Evolutionary conservation across 2,329 filamentous ascomycete species (phyloP), one percentile per base, ranked within the genome.

Genomic region (Pseudogymnoascus sp.): DNA sequence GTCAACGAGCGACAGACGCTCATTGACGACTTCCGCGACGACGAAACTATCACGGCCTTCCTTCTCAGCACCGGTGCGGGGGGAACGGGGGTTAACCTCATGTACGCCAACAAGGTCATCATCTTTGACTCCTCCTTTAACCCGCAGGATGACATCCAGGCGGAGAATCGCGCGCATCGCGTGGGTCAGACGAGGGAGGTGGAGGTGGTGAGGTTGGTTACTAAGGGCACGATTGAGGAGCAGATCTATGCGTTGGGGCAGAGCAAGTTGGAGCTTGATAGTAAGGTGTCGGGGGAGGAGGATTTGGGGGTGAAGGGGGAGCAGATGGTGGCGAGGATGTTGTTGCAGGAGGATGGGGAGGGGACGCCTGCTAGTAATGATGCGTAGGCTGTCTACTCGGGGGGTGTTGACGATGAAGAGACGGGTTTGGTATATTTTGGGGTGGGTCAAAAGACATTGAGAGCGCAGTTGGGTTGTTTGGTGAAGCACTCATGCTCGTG

Each of bases 61-160:
- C 83, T 99, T 67, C 83, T 99, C 5, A 95, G 90, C 0, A 99
- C 95, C 0, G 93, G 92, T 65, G 93, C 93, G 0, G 95, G 95
- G 61, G 95, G 95, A n/a, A 95, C 93, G 0, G 95, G 95, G 42
- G 96, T 99, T 78, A 99, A 99, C 75, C 78, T 99, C 62, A 95
- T 93, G 6, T 90, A 89, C 37, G 95, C 95, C 4, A 97, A 97
- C 79, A 97, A 97, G 76, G 93, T 99, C 69, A 86, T 99, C 75
- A 95, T 99, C 71, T 97, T 97, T 74, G 95, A 99, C 75, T 89
- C 90, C 67, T 91, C 88, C n/a, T 96, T 97, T 78, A 99, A 99
- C 70, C 95, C 95, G 0, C 95, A 99, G 73, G 93, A 97, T 69
- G 95, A 99, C 72, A 87, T 96, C n/a, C 95, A 99, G 74, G 95